Evolutionary conservation across 495 filamentous ascomycete genomes (phyloP).

Genomic region (Cudoniella acicularis): DNA sequence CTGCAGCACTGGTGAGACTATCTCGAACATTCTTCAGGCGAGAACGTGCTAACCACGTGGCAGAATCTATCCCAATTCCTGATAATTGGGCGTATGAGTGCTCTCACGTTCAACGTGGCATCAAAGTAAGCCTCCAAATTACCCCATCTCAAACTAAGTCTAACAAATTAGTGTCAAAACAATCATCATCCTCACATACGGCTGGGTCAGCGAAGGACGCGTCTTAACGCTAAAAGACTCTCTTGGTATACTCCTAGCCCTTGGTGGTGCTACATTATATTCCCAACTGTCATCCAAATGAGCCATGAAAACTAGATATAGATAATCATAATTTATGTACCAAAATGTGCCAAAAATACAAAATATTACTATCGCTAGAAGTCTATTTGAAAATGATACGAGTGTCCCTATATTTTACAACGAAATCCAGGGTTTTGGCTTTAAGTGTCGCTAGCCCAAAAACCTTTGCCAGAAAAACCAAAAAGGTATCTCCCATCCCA

Average conservation of each 20-base stretch:
- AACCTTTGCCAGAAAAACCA: no score
- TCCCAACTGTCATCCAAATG: conserved; percentile 22
- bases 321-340: not conserved
- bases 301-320: not conserved
- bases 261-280: conserved; percentile 25
- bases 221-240: conserved; percentile 17
- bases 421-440: no score
- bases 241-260: conserved; percentile 23
- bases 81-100: conserved; percentile 28
- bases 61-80: conserved; percentile 26
- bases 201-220: conserved; percentile 24
- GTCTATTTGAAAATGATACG: not conserved
- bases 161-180: conserved; percentile 23
- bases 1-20: conserved; percentile 23
- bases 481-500: not conserved
- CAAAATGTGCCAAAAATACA: not conserved
- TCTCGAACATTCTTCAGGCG: not conserved
- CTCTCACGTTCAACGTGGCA: conserved; percentile 26
- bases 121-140: conserved; percentile 20
- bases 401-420: no score
- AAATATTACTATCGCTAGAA: not conserved
- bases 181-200: conserved; percentile 26
- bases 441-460: not conserved
- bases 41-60: not conserved
- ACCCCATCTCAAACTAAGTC: not conserved